phyloP scores from a whole-genome alignment of 257 asterid species.

The Solanum phureja region DNA sequence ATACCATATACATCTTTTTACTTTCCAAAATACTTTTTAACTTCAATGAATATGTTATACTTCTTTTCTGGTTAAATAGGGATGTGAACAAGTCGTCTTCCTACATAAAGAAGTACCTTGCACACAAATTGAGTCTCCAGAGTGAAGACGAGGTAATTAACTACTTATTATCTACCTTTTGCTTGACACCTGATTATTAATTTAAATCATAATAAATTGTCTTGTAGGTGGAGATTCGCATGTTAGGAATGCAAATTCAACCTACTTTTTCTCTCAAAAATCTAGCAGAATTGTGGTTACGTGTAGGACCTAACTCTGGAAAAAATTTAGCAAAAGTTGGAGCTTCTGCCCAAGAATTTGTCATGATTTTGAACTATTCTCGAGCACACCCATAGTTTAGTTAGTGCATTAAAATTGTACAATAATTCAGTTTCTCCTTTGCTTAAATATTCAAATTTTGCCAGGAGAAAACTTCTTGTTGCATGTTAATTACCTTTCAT shows the following conservation, averaged over 20 bases:
- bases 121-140: constrained; percentile 1
- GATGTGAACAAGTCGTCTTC: constrained; percentile 1
- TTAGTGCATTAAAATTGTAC: not conserved
- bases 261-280: not conserved
- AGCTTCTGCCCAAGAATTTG: constrained; percentile 10
- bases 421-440: not conserved
- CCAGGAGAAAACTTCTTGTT: not conserved
- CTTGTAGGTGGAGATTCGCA: constrained; percentile 11
- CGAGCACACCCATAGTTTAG: not conserved
- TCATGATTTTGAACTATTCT: constrained; percentile 11
- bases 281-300: constrained; percentile 4
- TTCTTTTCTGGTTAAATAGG: not conserved
- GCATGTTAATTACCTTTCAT: not conserved
- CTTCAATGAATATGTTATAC: not conserved
- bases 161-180: not conserved
- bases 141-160: constrained; percentile 12
- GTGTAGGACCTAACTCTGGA: not conserved
- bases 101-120: constrained; percentile 8
- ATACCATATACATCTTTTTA: not conserved
- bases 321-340: not conserved
- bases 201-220: not conserved
- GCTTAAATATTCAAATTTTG: not conserved
- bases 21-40: not conserved
- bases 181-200: not conserved
- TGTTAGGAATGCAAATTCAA: constrained; percentile 1